Base-by-base conservation (phyloP, 306 rosid species). In the Vigna unguiculata region DNA sequence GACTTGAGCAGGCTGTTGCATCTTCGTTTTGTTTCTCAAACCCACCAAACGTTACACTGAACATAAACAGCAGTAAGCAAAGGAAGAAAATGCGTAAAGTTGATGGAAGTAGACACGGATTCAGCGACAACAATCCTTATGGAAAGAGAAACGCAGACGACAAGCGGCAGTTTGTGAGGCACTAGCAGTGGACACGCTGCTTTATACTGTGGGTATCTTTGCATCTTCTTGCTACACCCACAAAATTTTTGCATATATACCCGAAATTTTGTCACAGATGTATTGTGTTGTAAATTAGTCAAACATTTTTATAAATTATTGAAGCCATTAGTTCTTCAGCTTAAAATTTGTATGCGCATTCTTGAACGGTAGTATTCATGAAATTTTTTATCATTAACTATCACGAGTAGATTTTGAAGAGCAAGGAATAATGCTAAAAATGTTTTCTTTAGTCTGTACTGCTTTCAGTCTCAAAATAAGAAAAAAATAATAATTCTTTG, bases 31-130 rank as follows among this genome's bases (percentile, higher is more conserved):
- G 97, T 79, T 90, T 94, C 70, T 80, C 96, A 25, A 88, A 88
- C 77, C 98, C 98, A 5, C 98, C 98, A 9, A 94, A 90, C 82
- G 91, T 94, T 71, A 89, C 53, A 79, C 34, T 94, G 71, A 89
- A 91, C 85, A 76, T 94, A 71, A 90, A 89, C 82, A 90, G 91
- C 81, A 78, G 76, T 52, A 90, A 90, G 84, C 85, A 87, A 76
- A 86, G 95, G 84, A 86, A 88, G 80, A 90, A 81, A 63, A 54
- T 15, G 38, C 91, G 89, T 6, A 87, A 52, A 34, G 88, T 88
- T 41, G 94, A 86, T 15, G 91, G 94, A 69, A 55, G 83, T 51
- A 83, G 88, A 69, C 85, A 90, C 54, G 91, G 93, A 53, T 88
- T 94, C 83, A 89, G 83, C n/a, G 83, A 81, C 8, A 82, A 9